Base-by-base conservation (phyloP, 164 flowering plant species). In the Amborella trichopoda region DNA sequence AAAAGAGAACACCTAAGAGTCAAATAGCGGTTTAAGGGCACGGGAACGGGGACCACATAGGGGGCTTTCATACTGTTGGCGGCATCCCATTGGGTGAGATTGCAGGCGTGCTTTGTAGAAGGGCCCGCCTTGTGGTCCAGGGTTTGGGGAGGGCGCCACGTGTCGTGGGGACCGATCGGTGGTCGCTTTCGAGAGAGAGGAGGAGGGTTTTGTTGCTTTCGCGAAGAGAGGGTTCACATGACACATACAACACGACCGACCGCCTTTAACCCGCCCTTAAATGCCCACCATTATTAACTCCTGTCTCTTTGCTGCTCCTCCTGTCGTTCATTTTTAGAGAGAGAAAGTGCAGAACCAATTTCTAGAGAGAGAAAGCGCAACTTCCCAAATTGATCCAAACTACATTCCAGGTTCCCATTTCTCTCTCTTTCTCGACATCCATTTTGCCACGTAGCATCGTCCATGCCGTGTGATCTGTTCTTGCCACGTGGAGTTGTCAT, bases 61-160 rank as follows among this genome's bases (percentile, higher is more conserved):
- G n/a, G n/a, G n/a, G n/a, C n/a, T n/a, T n/a, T n/a, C n/a, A n/a
- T n/a, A n/a, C n/a, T n/a, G n/a, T n/a, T n/a, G n/a, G n/a, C n/a
- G n/a, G n/a, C n/a, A n/a, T n/a, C n/a, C n/a, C n/a, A n/a, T n/a
- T n/a, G n/a, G n/a, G n/a, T n/a, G n/a, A n/a, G n/a, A n/a, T n/a
- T n/a, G n/a, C 11, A 38, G 37, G 55, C 52, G 48, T 46, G 43
- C 56, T 52, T 0, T n/a, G 4, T 13, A 13, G 28, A 11, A 38
- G 52, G 40, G 13, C 53, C 54, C 46, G 23, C 21, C 40, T 2
- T 23, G 67, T 57, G 67, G 62, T 63, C 59, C 62, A 28, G 9
- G 27, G n/a, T 20, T 0, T 6, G 38, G 17, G n/a, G 3, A 16
- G 23, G 16, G 2, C 39, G 56, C 38, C 66, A 48, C 66, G 61